Conservation (phyloP, 441 rosid genomes). For the Gossypium aridum region DNA sequence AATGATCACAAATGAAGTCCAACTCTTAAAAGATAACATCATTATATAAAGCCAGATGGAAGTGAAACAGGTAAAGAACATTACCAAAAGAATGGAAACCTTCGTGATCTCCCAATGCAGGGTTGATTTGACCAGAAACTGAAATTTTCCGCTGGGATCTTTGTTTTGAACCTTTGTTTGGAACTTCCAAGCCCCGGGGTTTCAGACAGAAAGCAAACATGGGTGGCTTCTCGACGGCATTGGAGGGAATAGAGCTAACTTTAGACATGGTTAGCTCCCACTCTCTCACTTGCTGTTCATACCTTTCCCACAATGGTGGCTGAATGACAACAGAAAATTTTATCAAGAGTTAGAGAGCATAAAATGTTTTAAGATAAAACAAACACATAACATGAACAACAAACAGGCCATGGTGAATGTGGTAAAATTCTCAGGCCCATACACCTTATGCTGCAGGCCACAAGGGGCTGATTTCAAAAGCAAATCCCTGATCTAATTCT, state of each 20-base stretch:
- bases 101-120: conserved; percentile 48
- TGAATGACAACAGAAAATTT: conserved; percentile 20
- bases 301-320: conserved; percentile 92
- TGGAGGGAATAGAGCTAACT: conserved; percentile 26
- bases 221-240: conserved; percentile 68
- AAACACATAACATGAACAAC: neutral
- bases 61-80: neutral
- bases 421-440: neutral
- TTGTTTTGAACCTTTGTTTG: conserved; percentile 82
- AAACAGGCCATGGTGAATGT: neutral
- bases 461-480: neutral
- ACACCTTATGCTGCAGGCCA: neutral
- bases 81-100: conserved; percentile 47
- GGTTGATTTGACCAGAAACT: conserved; percentile 46
- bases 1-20: conserved; percentile 16
- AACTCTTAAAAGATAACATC: neutral
- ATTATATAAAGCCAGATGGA: neutral
- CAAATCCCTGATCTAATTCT: neutral
- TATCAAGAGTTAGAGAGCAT: neutral
- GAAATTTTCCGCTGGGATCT: conserved; percentile 70
- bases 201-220: conserved; percentile 96
- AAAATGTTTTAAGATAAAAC: neutral
- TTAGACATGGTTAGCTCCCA: conserved; percentile 68
- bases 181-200: conserved; percentile 94
- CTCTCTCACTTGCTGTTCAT: conserved; percentile 66